Percentiles rank a stretch among this genome's conserved stretches.
These are phyloP conservation scores for Mycena venus DNA, from an alignment of 768 basidiomycete genomes.

Conservation along the genomic window DNA sequence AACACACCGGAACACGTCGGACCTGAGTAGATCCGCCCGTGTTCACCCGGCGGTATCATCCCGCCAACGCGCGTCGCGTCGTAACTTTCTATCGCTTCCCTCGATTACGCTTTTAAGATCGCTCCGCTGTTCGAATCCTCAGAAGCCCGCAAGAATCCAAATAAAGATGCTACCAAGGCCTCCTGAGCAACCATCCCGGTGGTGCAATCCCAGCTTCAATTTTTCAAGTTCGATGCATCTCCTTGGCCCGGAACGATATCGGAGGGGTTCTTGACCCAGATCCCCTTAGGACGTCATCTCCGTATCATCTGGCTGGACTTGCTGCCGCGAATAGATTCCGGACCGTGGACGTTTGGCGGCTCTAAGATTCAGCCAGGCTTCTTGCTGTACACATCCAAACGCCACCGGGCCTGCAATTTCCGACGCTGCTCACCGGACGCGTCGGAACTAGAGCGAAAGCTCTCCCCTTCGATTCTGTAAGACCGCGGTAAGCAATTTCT, in stretches of 20 bases:
- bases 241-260: neutral
- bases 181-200: no score
- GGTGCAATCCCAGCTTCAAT: no score
- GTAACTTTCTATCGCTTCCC: no score
- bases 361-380: neutral
- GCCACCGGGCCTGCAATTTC: conserved; percentile 20
- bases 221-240: no score
- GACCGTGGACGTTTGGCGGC: neutral
- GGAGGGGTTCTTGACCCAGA: neutral
- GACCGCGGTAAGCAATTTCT: neutral
- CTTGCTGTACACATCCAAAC: conserved; percentile 22
- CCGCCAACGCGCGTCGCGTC: no score
- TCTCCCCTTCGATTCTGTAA: neutral
- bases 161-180: no score
- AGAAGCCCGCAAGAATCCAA: no score
- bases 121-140: no score
- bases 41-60: no score
- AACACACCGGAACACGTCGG: no score
- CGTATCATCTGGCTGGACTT: neutral
- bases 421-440: neutral
- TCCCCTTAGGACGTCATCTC: neutral
- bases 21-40: no score
- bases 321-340: neutral
- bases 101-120: no score
- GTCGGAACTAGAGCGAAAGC: neutral